Conservation (phyloP, 2,329 filamentous ascomycete species). For the Fusarium sp. region DNA sequence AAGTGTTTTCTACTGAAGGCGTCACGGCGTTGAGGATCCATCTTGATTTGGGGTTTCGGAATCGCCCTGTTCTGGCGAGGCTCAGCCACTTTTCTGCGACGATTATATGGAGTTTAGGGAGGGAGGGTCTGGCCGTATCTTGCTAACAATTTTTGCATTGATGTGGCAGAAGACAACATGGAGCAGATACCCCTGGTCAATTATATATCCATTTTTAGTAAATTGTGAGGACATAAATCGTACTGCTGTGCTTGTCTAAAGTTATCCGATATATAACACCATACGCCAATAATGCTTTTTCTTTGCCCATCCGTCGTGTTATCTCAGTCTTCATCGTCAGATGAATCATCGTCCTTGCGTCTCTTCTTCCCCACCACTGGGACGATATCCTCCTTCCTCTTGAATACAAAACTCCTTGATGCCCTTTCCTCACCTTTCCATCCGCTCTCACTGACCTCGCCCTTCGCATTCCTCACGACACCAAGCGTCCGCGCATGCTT, state of each 20-base stretch:
- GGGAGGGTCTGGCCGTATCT: not conserved
- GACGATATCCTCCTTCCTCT: conserved; percentile 64
- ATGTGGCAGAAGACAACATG: not conserved
- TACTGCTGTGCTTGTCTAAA: not conserved
- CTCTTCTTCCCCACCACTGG: conserved; percentile 44
- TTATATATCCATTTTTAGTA: not conserved
- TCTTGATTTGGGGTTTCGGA: not conserved
- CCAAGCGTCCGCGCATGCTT: conserved; percentile 78
- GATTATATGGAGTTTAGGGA: not conserved
- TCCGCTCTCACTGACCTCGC: conserved; percentile 55
- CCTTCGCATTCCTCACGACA: conserved; percentile 63
- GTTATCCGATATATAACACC: conserved; percentile 5
- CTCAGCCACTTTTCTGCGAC: not conserved
- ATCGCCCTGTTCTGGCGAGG: conserved; percentile 1
- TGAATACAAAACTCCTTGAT: conserved; percentile 71
- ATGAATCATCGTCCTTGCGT: conserved; percentile 49
- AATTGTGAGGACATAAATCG: not conserved
- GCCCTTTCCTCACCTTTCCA: conserved; percentile 57
- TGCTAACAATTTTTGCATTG: not conserved
- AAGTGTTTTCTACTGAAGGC: not conserved
- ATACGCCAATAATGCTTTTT: conserved; percentile 17
- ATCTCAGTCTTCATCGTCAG: conserved; percentile 47
- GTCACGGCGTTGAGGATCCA: conserved; percentile 22
- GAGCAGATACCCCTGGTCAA: conserved; percentile 13
- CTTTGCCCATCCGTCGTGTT: not conserved